Evolutionary conservation across 1,139 yeast species (phyloP), one percentile per base, ranked within the genome.

Genomic region (Candida smagusa): DNA sequence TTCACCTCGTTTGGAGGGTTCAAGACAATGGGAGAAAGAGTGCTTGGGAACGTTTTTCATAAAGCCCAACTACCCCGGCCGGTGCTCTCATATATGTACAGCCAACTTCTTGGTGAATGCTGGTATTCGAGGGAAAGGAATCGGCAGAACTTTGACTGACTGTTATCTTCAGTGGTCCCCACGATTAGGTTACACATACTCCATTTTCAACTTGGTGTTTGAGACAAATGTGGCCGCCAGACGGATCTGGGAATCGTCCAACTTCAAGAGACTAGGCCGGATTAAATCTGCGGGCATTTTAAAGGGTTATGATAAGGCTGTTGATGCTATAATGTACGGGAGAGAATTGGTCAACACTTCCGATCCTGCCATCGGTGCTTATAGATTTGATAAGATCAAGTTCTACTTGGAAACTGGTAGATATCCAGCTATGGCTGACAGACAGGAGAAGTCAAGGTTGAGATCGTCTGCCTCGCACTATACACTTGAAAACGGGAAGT

Each of bases 151-250:
- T 0, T 60, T 92, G 45, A 82, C 88, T 8, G 95, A 87, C 50
- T 83, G 95, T 47, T 88, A 79, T 51, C 58, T 89, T 22, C 88
- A 84, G 45, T 92, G 97, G 97, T 89, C 97, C 1, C 95, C 94
- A 4, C 68, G 80, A 43, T 67, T 90, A 31, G 97, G 97, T 1
- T 92, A 85, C 59, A 84, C 90, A 0, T 84, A 88, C 46, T 77
- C 88, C 9, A 78, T 86, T 44, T 87, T 92, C 63, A 88, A 90
- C 46, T 66, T 92, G 37, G 90, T 92, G 3, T 92, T 88, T 60
- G 97, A 88, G 49, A 81, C 95, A 4, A 90, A 92, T 53, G 79
- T 78, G 22, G 84, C 95, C 1, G 92, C 95, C 2, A 69, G 90
- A 47, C 68, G 82, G 45, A 81, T 92, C 30, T 77, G 92, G 69